These are phyloP conservation scores for Moniliophthora roreri DNA, from an alignment of 1,284 basidiomycete genomes.

Conservation along the genomic window DNA sequence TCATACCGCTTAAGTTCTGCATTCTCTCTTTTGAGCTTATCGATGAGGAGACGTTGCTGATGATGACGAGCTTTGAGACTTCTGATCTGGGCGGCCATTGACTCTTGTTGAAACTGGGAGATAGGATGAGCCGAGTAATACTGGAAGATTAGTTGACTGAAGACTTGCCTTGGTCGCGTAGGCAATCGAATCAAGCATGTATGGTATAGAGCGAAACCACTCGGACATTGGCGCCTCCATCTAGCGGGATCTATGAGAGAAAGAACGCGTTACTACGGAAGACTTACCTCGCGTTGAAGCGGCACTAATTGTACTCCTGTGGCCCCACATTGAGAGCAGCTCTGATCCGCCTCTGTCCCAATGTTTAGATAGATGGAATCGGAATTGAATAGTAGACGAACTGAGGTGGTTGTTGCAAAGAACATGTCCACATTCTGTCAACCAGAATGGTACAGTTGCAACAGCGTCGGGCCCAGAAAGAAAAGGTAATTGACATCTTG, in stretches of 20 bases:
- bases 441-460: constrained; percentile 73
- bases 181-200: constrained; percentile 59
- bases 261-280: neutral
- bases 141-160: constrained; percentile 4
- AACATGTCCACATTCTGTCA: constrained; percentile 82
- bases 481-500: constrained; percentile 67
- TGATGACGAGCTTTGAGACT: constrained; percentile 55
- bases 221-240: constrained; percentile 75
- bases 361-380: neutral
- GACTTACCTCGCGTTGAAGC: constrained; percentile 67
- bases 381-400: constrained; percentile 34
- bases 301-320: constrained; percentile 67
- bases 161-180: constrained; percentile 60
- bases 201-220: constrained; percentile 70
- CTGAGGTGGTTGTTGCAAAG: constrained; percentile 81
- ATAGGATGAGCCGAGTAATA: constrained; percentile 10
- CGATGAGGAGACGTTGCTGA: constrained; percentile 51
- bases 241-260: constrained; percentile 32
- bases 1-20: constrained; percentile 58
- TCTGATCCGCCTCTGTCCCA: constrained; percentile 62
- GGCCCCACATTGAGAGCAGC: constrained; percentile 63
- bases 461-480: constrained; percentile 37
- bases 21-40: constrained; percentile 45
- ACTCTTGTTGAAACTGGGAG: constrained; percentile 72
- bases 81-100: constrained; percentile 63